These are phyloP conservation scores for Avena eriantha DNA, from an alignment of 176 grass and related monocot species.

Conservation along the genomic window DNA sequence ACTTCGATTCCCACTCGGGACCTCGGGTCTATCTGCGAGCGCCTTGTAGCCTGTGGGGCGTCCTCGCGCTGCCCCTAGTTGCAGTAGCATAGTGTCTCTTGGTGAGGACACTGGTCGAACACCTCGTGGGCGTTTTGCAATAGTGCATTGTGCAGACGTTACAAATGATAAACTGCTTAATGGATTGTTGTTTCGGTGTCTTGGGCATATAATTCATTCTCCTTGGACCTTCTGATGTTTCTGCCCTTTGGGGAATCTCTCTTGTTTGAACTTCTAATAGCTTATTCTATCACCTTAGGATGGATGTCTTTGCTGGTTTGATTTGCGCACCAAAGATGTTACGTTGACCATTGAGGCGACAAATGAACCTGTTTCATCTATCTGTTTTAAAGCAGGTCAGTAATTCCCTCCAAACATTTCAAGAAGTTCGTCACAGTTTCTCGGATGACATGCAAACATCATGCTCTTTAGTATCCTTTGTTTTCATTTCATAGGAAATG, in stretches of 20 bases:
- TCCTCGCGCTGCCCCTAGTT: background rate
- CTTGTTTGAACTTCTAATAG: slow-evolving; percentile 28
- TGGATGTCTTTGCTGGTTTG: slow-evolving; percentile 92
- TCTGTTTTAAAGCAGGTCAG: slow-evolving; percentile 88
- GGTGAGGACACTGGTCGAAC: slow-evolving; percentile 38
- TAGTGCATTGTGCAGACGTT: no score
- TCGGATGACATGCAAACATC: slow-evolving; percentile 1
- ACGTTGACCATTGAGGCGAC: slow-evolving; percentile 61
- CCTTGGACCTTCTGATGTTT: slow-evolving; percentile 39
- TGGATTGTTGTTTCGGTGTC: background rate
- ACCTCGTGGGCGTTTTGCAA: slow-evolving; percentile 26
- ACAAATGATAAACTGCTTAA: background rate
- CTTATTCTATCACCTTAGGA: slow-evolving; percentile 53
- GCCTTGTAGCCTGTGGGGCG: background rate
- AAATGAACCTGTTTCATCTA: slow-evolving; percentile 72
- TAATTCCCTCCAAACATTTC: slow-evolving; percentile 37
- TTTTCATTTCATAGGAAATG: slow-evolving; percentile 71
- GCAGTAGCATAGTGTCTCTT: background rate
- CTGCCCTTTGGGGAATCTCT: background rate
- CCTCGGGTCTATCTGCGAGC: background rate
- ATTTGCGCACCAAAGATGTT: slow-evolving; percentile 82
- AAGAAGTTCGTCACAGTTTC: background rate
- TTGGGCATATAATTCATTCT: slow-evolving; percentile 22
- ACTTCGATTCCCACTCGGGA: background rate
- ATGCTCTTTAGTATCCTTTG: slow-evolving; percentile 8